Evolutionary conservation across 768 basidiomycete species (phyloP), one percentile per base, ranked within the genome.

Genomic region (Russula lepida): DNA sequence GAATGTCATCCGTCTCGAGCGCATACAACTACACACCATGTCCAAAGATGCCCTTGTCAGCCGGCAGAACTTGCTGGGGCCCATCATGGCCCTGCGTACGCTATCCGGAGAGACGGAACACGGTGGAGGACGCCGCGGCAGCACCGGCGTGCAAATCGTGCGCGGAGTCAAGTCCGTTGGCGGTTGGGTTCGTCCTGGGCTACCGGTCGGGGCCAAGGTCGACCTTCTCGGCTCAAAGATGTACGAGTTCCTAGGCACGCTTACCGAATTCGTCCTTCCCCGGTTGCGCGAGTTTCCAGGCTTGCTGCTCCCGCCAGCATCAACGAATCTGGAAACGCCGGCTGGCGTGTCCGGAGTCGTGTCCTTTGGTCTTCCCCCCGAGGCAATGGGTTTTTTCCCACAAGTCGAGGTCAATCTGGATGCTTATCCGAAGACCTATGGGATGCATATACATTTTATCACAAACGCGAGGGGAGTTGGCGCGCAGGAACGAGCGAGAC

Each of bases 401-500:
- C 91, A 95, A 75, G 88, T 98, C 59, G 95, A 98, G 75, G 86
- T 93, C 72, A 97, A 97, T 71, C 73, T 88, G 46, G 95, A 98
- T 69, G 75, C 89, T 30, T 99, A 98, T 71, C 92, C 93, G 6
- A 83, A 82, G 65, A 71, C 83, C 49, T 87, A 86, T 68, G 95
- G 95, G 21, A 91, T 99, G 83, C 90, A 98, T 70, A 85, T 99
- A 39, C 90, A 95, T 71, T 94, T 95, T 70, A 79, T 94, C 59
- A 98, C 95, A 23, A 92, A 88, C 70, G 89, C 90, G 5, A 77
- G 78, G 48, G 95, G 95, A 0, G 74, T 85, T n/a, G 92, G 92
- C 13, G 95, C 95, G 7, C 90, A 97, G 75, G 89, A 94, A 71
- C 79, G 83, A 60, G 94, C 92, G 8, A 82, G 94, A 68, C 84